A percentile compares a stretch with the other conserved stretches of the same genome.
Conservation (phyloP, 164 flowering plant genomes). For the Tinospora cordifolia region DNA sequence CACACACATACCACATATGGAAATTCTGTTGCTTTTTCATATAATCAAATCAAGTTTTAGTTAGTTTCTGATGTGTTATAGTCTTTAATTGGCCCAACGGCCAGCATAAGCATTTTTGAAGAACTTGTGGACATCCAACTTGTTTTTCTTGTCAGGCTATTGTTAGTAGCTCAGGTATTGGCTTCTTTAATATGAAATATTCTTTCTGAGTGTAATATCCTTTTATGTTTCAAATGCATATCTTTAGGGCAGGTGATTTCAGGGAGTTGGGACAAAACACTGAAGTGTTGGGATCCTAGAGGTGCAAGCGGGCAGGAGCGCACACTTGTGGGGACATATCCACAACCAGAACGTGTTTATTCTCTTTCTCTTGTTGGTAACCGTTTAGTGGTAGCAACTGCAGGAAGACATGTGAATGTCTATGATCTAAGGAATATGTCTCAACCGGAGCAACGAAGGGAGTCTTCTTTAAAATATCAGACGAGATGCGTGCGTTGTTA, state of each 20-base stretch:
- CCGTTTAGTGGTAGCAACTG: slow-evolving; percentile 95
- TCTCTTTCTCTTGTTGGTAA: slow-evolving; percentile 89
- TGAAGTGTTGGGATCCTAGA: slow-evolving; percentile 99
- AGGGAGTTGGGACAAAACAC: slow-evolving; percentile 97
- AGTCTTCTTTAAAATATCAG: slow-evolving; percentile 94
- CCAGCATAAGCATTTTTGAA: not conserved
- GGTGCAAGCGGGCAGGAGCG: slow-evolving; percentile 94
- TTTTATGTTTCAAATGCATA: slow-evolving; percentile 3
- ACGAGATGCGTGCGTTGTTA: slow-evolving; percentile 97
- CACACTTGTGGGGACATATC: slow-evolving; percentile 81
- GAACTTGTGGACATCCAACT: not conserved
- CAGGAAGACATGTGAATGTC: slow-evolving; percentile 96
- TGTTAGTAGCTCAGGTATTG: not conserved
- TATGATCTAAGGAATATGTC: slow-evolving; percentile 97
- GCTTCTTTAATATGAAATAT: not conserved
- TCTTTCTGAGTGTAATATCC: not conserved
- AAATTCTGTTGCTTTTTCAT: not conserved
- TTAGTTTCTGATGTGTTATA: not conserved
- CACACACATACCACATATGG: not conserved
- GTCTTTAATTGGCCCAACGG: not conserved
- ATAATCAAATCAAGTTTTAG: not conserved
- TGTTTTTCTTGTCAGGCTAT: not conserved
- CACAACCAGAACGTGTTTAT: slow-evolving; percentile 97
- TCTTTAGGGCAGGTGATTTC: slow-evolving; percentile 82
- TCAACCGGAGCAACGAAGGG: slow-evolving; percentile 96